Evolutionary conservation across 2,329 filamentous ascomycete species (phyloP).

Genomic region (Plenodomus lindquistii): DNA sequence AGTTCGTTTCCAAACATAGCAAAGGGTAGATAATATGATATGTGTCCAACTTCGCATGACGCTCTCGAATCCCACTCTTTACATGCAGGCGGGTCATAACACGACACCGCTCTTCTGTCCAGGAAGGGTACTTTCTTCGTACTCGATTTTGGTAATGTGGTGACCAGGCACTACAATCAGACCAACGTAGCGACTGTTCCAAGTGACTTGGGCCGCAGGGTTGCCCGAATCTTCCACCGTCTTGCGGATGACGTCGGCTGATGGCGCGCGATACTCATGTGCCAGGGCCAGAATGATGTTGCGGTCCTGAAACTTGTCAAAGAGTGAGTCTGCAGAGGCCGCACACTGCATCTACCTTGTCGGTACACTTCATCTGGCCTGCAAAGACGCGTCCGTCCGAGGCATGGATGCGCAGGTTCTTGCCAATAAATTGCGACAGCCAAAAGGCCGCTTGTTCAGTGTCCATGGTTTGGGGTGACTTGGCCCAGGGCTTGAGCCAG

Average conservation of each 20-base stretch:
- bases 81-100: constrained; percentile 20
- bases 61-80: too few species aligned
- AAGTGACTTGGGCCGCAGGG: constrained; percentile 62
- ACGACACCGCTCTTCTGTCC: constrained; percentile 28
- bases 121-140: constrained; percentile 63
- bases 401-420: constrained; percentile 76
- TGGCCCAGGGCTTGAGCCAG: constrained; percentile 24
- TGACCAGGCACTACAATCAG: constrained; percentile 86
- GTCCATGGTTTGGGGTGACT: constrained; percentile 46
- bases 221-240: constrained; percentile 37
- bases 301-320: constrained; percentile 63
- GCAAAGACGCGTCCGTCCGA: constrained; percentile 87
- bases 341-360: constrained; percentile 71
- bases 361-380: constrained; percentile 91
- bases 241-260: constrained; percentile 48
- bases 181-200: constrained; percentile 85
- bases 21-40: too few species aligned
- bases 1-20: too few species aligned
- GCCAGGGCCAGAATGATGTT: constrained; percentile 87
- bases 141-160: constrained; percentile 84
- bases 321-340: neutral
- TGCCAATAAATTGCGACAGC: constrained; percentile 71
- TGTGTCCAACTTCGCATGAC: too few species aligned
- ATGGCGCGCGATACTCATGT: constrained; percentile 84
- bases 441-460: constrained; percentile 60